Evolutionary conservation across 495 filamentous ascomycete genomes (phyloP).

Genomic region (Penicillium alfredii): DNA sequence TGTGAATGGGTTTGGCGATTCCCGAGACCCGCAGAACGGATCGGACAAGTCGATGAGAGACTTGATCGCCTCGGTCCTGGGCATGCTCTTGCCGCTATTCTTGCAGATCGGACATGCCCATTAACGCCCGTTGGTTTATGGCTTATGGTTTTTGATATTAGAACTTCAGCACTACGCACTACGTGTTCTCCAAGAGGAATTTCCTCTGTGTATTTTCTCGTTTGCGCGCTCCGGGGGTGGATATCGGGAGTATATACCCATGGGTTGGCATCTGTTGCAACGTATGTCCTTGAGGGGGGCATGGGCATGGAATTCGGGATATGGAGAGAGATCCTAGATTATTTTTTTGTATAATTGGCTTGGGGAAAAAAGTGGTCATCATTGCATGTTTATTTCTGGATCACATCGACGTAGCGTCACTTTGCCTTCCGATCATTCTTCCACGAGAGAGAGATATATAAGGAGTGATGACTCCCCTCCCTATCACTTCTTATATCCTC

Average conservation of each 20-base stretch:
- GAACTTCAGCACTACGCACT: not conserved
- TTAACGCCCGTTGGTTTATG: constrained; percentile 29
- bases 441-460: constrained; percentile 20
- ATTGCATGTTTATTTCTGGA: constrained; percentile 26
- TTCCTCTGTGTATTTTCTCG: no score
- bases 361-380: no score
- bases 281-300: not conserved
- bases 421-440: not conserved
- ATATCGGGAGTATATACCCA: constrained; percentile 18
- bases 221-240: constrained; percentile 4
- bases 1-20: constrained; percentile 63
- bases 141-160: constrained; percentile 2
- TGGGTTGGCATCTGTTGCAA: constrained; percentile 15
- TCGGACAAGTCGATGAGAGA: constrained; percentile 42
- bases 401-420: constrained; percentile 34
- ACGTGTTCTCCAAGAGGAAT: no score
- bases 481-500: no score
- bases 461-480: constrained; percentile 4
- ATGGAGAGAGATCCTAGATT: constrained; percentile 12
- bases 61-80: constrained; percentile 70
- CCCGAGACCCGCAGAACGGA: constrained; percentile 32
- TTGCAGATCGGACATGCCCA: constrained; percentile 89
- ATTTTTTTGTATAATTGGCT: constrained; percentile 11
- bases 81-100: constrained; percentile 85
- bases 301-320: constrained; percentile 1